Evolutionary conservation across 2,329 filamentous ascomycete genomes (phyloP).

Genomic region (Malbranchea zuffiana): DNA sequence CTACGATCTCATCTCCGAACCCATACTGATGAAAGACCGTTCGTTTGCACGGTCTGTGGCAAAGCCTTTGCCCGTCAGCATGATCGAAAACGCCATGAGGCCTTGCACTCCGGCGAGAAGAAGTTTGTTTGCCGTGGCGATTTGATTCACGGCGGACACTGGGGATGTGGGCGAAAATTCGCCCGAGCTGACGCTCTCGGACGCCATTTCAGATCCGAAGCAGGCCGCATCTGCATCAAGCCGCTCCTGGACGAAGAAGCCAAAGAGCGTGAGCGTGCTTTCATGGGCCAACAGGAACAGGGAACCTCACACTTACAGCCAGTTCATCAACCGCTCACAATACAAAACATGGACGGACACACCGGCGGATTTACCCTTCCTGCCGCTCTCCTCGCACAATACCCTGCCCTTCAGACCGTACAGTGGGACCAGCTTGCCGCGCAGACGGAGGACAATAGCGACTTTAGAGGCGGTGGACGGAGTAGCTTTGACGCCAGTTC

Average conservation of each 20-base stretch:
- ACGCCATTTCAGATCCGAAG: constrained; percentile 89
- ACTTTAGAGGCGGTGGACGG: constrained; percentile 47
- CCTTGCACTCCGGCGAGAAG: constrained; percentile 92
- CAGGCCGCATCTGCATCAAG: constrained; percentile 91
- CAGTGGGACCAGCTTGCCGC: constrained; percentile 70
- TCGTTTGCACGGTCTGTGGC: constrained; percentile 91
- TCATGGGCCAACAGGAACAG: constrained; percentile 65
- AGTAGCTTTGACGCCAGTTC: constrained; percentile 42
- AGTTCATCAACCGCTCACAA: constrained; percentile 46
- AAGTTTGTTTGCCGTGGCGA: constrained; percentile 95
- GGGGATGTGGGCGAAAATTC: constrained; percentile 89
- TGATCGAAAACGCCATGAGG: constrained; percentile 93
- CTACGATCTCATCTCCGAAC: constrained; percentile 88
- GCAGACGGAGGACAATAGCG: constrained; percentile 46
- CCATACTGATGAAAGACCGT: constrained; percentile 92
- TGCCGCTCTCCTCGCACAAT: constrained; percentile 77
- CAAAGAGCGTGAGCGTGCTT: constrained; percentile 62
- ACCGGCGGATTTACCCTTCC: constrained; percentile 60
- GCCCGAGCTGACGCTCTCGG: constrained; percentile 91
- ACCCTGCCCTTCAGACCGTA: constrained; percentile 80
- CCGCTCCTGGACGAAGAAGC: constrained; percentile 94
- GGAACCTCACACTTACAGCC: constrained; percentile 50
- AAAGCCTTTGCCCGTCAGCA: constrained; percentile 97
- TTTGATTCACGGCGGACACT: constrained; percentile 68
- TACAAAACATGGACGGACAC: constrained; percentile 50